Percentiles rank a stretch among this genome's conserved stretches.
Conservation (phyloP, 163 green algal species). For the Smithsoniella earleae region DNA sequence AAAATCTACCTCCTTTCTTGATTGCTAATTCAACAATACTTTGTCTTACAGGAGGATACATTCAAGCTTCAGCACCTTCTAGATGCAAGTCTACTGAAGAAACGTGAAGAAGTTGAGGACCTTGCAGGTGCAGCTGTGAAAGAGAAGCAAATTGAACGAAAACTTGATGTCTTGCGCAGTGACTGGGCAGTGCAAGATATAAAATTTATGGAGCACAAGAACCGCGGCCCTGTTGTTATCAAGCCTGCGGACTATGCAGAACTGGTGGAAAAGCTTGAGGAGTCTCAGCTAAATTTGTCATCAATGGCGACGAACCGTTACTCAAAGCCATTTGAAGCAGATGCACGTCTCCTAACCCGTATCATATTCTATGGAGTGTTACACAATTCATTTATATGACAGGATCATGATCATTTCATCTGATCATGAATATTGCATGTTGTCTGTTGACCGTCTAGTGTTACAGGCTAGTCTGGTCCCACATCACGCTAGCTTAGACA, state of each 20-base stretch:
- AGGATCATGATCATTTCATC: no score
- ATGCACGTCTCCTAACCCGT: background rate
- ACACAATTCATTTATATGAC: no score
- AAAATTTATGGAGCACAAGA: conserved; percentile 84
- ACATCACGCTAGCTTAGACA: no score
- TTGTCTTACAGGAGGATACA: conserved; percentile 68
- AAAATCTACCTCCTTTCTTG: no score
- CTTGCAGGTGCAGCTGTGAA: conserved; percentile 70
- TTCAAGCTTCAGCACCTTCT: conserved; percentile 88
- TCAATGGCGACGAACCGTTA: conserved; percentile 85
- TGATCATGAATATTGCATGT: no score
- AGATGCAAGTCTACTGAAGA: conserved; percentile 61
- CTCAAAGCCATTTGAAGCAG: conserved; percentile 36
- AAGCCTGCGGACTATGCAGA: conserved; percentile 80
- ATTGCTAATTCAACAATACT: no score
- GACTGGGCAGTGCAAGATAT: conserved; percentile 58
- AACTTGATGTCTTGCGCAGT: conserved; percentile 59
- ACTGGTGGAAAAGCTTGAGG: conserved; percentile 90
- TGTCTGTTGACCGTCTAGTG: no score
- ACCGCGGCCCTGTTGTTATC: conserved; percentile 71
- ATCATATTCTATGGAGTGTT: no score
- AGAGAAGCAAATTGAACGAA: conserved; percentile 84
- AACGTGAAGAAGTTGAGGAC: conserved; percentile 80
- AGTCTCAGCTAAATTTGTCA: conserved; percentile 81
- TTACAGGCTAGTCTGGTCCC: background rate